Evolutionary conservation across 2,329 filamentous ascomycete species (phyloP).

Genomic region (Alternaria tenuissima): DNA sequence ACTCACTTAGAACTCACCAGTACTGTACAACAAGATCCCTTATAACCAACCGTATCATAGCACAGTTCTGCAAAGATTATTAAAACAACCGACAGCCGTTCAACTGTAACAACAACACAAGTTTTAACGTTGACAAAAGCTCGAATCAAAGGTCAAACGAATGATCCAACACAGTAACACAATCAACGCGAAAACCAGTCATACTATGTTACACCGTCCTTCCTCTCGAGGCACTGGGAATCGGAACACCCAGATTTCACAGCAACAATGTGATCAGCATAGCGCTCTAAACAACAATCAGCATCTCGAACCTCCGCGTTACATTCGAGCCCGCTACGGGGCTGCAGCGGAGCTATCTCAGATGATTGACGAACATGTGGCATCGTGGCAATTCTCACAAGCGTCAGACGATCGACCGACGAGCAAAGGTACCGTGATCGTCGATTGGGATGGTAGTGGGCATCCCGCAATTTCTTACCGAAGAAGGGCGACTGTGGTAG

Average conservation of each 20-base stretch:
- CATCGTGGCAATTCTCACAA: constrained; percentile 17
- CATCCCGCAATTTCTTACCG: constrained; percentile 2
- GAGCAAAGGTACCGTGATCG: constrained; percentile 28
- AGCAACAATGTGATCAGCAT: neutral
- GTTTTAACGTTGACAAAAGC: neutral
- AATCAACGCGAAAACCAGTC: neutral
- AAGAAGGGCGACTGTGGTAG: neutral
- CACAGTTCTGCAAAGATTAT: neutral
- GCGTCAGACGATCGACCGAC: neutral
- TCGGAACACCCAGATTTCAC: neutral
- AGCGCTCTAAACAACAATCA: constrained; percentile 4
- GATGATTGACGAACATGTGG: constrained; percentile 31
- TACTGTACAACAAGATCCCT: neutral
- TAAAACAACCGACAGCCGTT: neutral
- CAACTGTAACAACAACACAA: neutral
- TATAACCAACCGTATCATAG: neutral
- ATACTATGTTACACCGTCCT: neutral
- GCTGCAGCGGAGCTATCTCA: neutral
- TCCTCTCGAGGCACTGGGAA: constrained; percentile 6
- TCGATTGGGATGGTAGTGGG: constrained; percentile 28
- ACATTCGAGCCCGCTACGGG: constrained; percentile 4
- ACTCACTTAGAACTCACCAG: neutral
- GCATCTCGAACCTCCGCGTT: constrained; percentile 16
- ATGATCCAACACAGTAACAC: neutral
- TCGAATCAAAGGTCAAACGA: neutral